Base-by-base conservation (phyloP, 805 yeast species). In the Candida coquimbonensis region DNA sequence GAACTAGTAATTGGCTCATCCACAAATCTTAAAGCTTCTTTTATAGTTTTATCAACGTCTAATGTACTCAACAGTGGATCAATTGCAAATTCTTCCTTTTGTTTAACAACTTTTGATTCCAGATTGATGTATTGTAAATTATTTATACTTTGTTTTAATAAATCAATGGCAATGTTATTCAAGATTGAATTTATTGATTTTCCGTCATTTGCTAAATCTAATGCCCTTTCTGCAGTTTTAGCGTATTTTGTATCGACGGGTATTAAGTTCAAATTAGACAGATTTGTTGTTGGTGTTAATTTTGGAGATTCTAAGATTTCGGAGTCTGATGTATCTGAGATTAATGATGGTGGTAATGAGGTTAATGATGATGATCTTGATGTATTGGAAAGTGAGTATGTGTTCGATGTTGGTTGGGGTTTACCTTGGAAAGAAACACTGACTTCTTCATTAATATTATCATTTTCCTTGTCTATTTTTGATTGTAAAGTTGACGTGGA, bases 131-230 rank as follows among this genome's bases (percentile, higher is more conserved):
- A 55, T 32, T 53, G 45, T n/a, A 57, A 29, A 35, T 53, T 49
- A 11, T 49, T 47, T 8, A 57, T 56, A 32, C 55, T 49, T 35
- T 51, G 51, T 33, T 54, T 54, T 11, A 55, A 49, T 38, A 57
- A 43, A 24, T 56, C 59, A 12, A 56, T 50, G 3, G 58, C 49
- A 17, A 50, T 45, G 4, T 40, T 43, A 40, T 57, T 55, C 8
- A 57, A 42, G n/a, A 54, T 49, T 3, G 46, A 33, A 21, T 45
- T 43, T n/a, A 58, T 58, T 9, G 62, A 57, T 40, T 50, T 52
- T 0, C 62, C 62, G 19, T 54, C 54, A 19, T 49, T 48, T 1
- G 60, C 57, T 3, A 58, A 38, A 8, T 45, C 36, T 9, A 57
- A 46, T 1, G 61, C 61, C 9, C 40, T 40, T 14, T 54, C 49